Percentiles rank a stretch among this genome's conserved stretches.
Conservation (phyloP, 2,329 filamentous ascomycete genomes). For the Penicillium glabrum region DNA sequence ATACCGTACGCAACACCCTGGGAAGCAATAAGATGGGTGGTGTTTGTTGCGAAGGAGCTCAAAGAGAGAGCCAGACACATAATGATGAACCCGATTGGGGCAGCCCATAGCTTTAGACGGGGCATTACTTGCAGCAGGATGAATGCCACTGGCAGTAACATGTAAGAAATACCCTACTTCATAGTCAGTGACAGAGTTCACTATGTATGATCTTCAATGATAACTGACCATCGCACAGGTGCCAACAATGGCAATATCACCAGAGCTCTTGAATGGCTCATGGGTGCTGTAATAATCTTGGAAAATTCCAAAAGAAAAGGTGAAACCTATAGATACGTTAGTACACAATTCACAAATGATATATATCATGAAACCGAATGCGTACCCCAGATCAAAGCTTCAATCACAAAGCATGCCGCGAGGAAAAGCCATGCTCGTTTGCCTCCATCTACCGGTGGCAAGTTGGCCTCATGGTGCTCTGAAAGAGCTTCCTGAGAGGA, state of each 20-base stretch:
- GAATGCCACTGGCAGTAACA: constrained; percentile 20
- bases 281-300: constrained; percentile 66
- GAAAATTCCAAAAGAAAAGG: constrained; percentile 51
- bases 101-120: constrained; percentile 17
- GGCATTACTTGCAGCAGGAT: constrained; percentile 18
- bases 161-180: constrained; percentile 18
- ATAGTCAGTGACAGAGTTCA: neutral
- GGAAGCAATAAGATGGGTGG: constrained; percentile 20
- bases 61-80: constrained; percentile 24
- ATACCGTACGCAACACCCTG: constrained; percentile 35
- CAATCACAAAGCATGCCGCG: constrained; percentile 52
- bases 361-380: neutral
- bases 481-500: constrained; percentile 5
- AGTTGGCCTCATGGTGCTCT: constrained; percentile 11
- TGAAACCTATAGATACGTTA: constrained; percentile 10
- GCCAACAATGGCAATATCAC: constrained; percentile 61
- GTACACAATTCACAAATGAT: no score
- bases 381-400: constrained; percentile 56
- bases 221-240: constrained; percentile 35
- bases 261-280: constrained; percentile 53
- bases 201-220: neutral
- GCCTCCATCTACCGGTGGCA: constrained; percentile 39
- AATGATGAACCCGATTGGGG: constrained; percentile 17
- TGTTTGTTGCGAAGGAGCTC: constrained; percentile 22
- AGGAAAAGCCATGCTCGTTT: constrained; percentile 49